Conservation (phyloP, 345 rosid species). For the Salix caprea region DNA sequence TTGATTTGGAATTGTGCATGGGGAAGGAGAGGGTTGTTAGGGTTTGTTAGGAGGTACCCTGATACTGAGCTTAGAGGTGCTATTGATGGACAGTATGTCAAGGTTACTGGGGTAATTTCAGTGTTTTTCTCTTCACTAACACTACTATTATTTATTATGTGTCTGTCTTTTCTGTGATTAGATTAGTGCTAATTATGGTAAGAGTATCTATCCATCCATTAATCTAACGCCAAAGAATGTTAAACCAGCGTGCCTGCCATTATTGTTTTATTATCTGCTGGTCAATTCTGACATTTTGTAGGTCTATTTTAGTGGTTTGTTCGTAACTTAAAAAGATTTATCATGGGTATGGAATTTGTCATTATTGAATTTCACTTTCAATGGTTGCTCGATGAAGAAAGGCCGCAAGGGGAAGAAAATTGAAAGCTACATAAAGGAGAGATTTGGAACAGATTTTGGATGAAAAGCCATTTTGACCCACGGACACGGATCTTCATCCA, state of each 20-base stretch:
- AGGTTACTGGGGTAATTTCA: conserved; percentile 82
- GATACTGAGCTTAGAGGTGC: conserved; percentile 94
- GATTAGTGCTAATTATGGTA: neutral
- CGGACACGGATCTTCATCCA: neutral
- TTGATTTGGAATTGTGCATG: conserved; percentile 63
- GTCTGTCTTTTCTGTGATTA: neutral
- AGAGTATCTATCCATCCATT: neutral
- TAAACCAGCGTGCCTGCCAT: neutral
- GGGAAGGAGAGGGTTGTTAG: conserved; percentile 68
- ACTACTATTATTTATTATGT: neutral
- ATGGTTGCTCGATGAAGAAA: neutral
- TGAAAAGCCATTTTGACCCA: neutral
- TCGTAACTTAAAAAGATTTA: neutral
- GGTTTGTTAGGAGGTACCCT: conserved; percentile 58
- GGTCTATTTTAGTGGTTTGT: neutral
- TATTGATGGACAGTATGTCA: conserved; percentile 82
- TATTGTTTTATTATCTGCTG: neutral
- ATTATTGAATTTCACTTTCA: neutral
- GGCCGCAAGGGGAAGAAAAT: neutral
- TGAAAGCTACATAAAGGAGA: neutral
- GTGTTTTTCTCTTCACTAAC: neutral
- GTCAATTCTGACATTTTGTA: neutral
- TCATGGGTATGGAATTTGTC: neutral
- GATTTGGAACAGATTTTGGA: neutral
- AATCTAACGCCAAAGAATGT: neutral